Evolutionary conservation across 2,329 filamentous ascomycete genomes (phyloP), one percentile per base, ranked within the genome.

Genomic region (Microsporum canis): DNA sequence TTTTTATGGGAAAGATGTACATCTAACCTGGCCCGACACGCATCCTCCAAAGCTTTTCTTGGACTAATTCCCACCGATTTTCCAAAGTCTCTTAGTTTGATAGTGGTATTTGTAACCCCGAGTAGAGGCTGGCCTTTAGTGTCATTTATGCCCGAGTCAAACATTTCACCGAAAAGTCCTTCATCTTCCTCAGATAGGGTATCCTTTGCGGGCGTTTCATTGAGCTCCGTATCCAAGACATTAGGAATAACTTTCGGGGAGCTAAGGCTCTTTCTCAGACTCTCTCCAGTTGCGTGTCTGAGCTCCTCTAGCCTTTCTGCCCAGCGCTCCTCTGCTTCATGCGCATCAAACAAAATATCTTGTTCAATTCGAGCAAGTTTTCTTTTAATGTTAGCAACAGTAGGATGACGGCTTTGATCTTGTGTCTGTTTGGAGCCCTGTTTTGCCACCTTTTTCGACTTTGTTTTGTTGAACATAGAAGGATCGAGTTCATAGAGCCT

Each of bases 61-160:
- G 92, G 91, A 66, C 78, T 88, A 34, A 95, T 75, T 5, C 92
- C 91, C 12, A 83, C 82, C 78, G 85, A 86, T 71, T 89, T 90
- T 1, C 89, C 91, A 78, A 97, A 96, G 68, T 96, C 88, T 49
- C 88, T 81, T 57, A 95, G 81, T 0, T 78, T 80, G 3, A 90
- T 73, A 57, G 65, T 57, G 43, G 63, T 61, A 60, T 67, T 69
- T 23, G 63, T 57, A 34, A 68, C 67, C 2, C 64, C 64, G 14
- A 69, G 82, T 72, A 60, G 76, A 66, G 55, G 78, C 75, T 67
- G 79, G 31, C 71, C 69, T 43, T 74, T 64, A n/a, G 73, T 71
- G 31, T 75, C 73, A 45, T 65, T 64, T 34, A 68, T 61, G 31
- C 73, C 70, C 43, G 73, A 74, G 60, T 76, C 73, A 64, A 85